These are phyloP conservation scores for Tulasnella sp. DNA, from an alignment of 768 basidiomycete genomes.

Conservation along the genomic window DNA sequence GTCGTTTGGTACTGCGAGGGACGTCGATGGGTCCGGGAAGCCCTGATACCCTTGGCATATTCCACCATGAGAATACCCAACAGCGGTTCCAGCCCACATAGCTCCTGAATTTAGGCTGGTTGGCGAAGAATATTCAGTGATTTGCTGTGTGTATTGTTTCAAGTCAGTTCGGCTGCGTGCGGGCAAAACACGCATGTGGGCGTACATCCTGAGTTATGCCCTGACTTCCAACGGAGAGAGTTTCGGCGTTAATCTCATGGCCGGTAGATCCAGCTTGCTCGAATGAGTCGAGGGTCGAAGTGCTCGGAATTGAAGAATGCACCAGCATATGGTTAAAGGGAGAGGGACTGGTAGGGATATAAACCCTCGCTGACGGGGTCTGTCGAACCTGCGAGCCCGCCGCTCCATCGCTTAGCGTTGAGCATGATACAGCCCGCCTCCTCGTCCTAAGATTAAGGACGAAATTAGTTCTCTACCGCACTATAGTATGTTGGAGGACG, in stretches of 20 bases:
- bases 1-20: too few relatives aligned
- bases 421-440: too few relatives aligned
- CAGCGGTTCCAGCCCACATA: background rate
- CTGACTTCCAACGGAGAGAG: background rate
- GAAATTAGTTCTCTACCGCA: background rate
- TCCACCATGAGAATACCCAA: background rate
- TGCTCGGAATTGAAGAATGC: background rate
- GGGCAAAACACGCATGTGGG: background rate
- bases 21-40: too few relatives aligned
- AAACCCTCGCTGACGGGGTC: background rate
- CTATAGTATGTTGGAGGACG: background rate
- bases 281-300: background rate
- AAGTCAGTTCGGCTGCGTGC: background rate
- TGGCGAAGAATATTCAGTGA: background rate
- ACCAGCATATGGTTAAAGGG: background rate
- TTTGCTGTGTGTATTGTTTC: background rate
- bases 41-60: background rate
- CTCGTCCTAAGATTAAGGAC: background rate
- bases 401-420: too few relatives aligned
- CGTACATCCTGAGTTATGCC: background rate
- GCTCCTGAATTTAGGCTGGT: background rate
- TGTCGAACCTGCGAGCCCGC: too few relatives aligned
- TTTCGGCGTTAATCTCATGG: background rate
- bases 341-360: background rate
- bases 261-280: background rate